Percentiles rank a stretch among this genome's conserved stretches.
Evolutionary conservation across 2,329 filamentous ascomycete species (phyloP).

Genomic region (Aspergillus persii): DNA sequence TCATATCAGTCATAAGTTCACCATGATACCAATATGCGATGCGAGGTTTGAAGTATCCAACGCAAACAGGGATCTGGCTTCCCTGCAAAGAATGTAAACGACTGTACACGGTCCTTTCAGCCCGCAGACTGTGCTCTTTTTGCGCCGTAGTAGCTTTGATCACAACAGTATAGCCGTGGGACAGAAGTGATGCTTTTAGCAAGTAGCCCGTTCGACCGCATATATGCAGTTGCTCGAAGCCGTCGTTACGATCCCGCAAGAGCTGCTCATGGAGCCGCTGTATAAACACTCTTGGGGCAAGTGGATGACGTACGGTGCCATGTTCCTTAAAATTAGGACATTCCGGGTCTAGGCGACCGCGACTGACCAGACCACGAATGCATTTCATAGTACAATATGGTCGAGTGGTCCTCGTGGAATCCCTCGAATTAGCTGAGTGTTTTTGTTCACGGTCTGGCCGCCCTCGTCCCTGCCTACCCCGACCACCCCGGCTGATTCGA

Average conservation of each 20-base stretch:
- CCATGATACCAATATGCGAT: constrained; percentile 26
- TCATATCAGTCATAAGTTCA: constrained; percentile 18
- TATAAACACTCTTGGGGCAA: too few species aligned
- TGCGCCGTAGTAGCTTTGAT: constrained; percentile 25
- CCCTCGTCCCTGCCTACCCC: too few species aligned
- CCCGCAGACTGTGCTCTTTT: constrained; percentile 18
- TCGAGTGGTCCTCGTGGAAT: constrained; percentile 3
- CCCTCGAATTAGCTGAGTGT: too few species aligned
- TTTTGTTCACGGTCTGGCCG: too few species aligned
- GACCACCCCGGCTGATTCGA: too few species aligned
- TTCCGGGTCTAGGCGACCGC: constrained; percentile 17
- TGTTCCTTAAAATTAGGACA: constrained; percentile 38
- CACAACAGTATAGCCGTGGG: constrained; percentile 28
- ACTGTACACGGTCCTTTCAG: constrained; percentile 23
- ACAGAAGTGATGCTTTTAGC: constrained; percentile 26
- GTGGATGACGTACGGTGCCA: constrained; percentile 20
- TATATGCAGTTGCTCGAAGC: constrained; percentile 25
- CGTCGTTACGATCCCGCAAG: constrained; percentile 13
- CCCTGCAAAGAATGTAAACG: constrained; percentile 27
- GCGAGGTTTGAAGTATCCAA: constrained; percentile 21
- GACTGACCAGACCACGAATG: constrained; percentile 19
- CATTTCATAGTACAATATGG: constrained; percentile 23
- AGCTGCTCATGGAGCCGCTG: constrained; percentile 20
- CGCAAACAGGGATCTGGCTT: constrained; percentile 23
- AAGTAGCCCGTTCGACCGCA: constrained; percentile 26